Evolutionary conservation across 345 rosid species (phyloP).

Genomic region (Excoecaria cochinchinensis): DNA sequence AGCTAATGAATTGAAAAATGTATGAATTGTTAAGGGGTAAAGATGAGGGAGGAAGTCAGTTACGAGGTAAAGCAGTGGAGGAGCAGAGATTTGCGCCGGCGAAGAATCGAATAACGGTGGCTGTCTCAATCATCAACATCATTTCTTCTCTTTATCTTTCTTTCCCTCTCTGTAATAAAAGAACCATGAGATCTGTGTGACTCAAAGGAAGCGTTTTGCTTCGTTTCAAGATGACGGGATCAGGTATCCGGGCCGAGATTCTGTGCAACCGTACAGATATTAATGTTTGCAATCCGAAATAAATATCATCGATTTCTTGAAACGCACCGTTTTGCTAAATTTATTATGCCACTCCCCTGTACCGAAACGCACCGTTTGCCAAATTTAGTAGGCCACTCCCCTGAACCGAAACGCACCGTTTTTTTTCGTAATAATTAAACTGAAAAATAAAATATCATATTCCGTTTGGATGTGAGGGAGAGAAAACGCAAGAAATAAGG

Average conservation of each 20-base stretch:
- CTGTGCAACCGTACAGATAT: not conserved
- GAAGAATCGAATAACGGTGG: slow-evolving; percentile 65
- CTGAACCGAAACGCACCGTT: not conserved
- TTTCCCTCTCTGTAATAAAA: not conserved
- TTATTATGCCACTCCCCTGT: not conserved
- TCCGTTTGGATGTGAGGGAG: slow-evolving; percentile 10
- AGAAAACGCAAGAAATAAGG: not conserved
- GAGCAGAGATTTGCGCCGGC: slow-evolving; percentile 50
- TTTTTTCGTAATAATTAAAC: not conserved
- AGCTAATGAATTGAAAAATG: not conserved
- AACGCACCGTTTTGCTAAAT: not conserved
- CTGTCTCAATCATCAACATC: slow-evolving; percentile 55
- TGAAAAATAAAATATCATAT: not conserved
- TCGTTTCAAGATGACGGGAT: slow-evolving; percentile 18
- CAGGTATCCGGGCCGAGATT: slow-evolving; percentile 11
- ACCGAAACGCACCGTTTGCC: no score
- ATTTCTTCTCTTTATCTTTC: not conserved
- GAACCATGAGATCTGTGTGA: slow-evolving; percentile 2
- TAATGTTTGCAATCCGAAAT: not conserved
- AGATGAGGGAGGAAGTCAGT: slow-evolving; percentile 11
- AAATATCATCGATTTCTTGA: not conserved
- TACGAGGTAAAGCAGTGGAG: slow-evolving; percentile 51
- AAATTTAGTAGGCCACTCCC: no score
- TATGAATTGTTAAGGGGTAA: not conserved
- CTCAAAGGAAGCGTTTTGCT: not conserved